These are phyloP conservation scores for Trichoderma atroviride DNA, from an alignment of 2,329 filamentous ascomycete species.

Conservation along the genomic window DNA sequence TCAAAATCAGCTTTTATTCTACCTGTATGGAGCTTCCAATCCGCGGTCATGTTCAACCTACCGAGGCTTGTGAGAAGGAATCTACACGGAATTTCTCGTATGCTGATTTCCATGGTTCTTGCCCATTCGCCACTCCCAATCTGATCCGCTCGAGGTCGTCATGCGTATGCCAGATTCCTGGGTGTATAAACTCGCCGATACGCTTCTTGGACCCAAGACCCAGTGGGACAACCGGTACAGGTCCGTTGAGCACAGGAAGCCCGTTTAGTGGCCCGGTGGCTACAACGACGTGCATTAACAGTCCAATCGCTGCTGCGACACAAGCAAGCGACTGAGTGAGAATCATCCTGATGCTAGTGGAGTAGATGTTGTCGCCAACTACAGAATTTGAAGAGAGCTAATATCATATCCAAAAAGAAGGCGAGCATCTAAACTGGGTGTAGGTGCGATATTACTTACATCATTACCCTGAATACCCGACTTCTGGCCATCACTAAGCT, in stretches of 20 bases:
- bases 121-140: background rate
- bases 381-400: background rate
- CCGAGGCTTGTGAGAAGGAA: background rate
- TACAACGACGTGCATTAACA: background rate
- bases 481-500: background rate
- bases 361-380: background rate
- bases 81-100: too few relatives aligned
- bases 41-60: background rate
- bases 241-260: background rate
- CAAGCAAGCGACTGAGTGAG: background rate
- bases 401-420: background rate
- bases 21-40: background rate
- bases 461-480: background rate
- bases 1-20: background rate
- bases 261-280: slow-evolving; percentile 3
- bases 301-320: background rate
- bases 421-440: background rate
- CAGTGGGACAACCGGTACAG: background rate
- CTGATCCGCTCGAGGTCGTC: slow-evolving; percentile 1
- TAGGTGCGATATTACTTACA: background rate
- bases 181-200: slow-evolving; percentile 2
- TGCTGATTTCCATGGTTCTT: background rate
- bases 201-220: background rate
- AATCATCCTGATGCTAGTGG: background rate
- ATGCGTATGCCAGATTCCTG: background rate